These are phyloP conservation scores for Theileria luwenshuni DNA, from an alignment of 169 alveolate genomes.

Conservation along the genomic window DNA sequence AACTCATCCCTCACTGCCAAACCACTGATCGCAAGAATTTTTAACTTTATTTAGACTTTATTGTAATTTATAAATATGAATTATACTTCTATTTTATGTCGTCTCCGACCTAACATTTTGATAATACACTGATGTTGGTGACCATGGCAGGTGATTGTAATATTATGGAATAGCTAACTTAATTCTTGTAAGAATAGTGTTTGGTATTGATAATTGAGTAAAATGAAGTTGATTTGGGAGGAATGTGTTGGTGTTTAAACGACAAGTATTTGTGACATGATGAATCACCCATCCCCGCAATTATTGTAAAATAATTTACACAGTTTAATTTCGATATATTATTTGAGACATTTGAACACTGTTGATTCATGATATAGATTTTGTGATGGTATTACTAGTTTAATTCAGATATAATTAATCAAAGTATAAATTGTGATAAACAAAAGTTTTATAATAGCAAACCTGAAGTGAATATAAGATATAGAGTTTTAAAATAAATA, in stretches of 20 bases:
- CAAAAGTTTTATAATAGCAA: too few species aligned
- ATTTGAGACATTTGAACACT: slow-evolving; percentile 24
- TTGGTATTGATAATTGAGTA: too few species aligned
- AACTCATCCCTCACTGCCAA: slow-evolving; percentile 3
- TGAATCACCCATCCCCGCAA: slow-evolving; percentile 26
- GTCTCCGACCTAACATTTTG: too few species aligned
- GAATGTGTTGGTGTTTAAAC: not conserved
- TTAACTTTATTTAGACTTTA: too few species aligned
- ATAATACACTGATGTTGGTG: too few species aligned
- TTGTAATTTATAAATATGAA: too few species aligned
- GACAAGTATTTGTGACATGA: slow-evolving; percentile 14
- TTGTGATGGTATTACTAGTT: slow-evolving; percentile 19
- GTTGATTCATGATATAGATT: slow-evolving; percentile 11
- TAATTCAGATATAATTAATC: slow-evolving; percentile 4
- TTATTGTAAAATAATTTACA: not conserved
- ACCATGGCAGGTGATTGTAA: too few species aligned
- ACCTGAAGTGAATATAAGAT: slow-evolving; percentile 6
- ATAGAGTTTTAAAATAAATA: not conserved
- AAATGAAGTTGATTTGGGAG: too few species aligned
- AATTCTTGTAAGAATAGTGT: too few species aligned
- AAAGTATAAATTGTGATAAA: not conserved
- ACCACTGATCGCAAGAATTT: not conserved
- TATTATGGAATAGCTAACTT: too few species aligned
- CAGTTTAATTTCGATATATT: slow-evolving; percentile 11
- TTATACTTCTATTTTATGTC: too few species aligned